A percentile compares a stretch with the other conserved stretches of the same genome.
Conservation (phyloP, 2,329 filamentous ascomycete genomes). For the Phyllosticta capitalensis region DNA sequence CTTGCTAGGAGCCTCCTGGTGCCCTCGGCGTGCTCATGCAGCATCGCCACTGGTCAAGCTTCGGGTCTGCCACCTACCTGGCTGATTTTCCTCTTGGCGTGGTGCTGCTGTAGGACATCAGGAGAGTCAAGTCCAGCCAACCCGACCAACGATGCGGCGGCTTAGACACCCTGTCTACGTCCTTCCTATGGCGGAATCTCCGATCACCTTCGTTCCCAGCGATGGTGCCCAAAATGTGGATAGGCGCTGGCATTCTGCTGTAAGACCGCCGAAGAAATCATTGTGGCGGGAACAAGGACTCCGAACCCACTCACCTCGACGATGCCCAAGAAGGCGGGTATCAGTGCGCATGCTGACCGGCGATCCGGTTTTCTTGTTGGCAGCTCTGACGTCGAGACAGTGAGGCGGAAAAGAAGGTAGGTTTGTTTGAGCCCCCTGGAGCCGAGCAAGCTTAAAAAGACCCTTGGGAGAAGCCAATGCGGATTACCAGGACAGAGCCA, state of each 20-base stretch:
- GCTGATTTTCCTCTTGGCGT: slow-evolving; percentile 4
- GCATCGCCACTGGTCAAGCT: neutral
- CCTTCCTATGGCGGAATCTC: slow-evolving; percentile 4
- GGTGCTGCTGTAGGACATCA: slow-evolving; percentile 7
- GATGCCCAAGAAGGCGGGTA: neutral
- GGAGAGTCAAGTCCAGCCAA: slow-evolving; percentile 1
- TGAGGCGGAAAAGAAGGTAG: neutral
- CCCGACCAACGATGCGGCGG: slow-evolving; percentile 4
- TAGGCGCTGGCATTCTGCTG: slow-evolving; percentile 6
- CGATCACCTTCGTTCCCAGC: slow-evolving; percentile 6
- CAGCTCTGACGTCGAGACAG: neutral
- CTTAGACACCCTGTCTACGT: neutral
- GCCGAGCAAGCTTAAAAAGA: slow-evolving; percentile 6
- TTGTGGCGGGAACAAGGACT: neutral
- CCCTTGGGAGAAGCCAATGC: neutral
- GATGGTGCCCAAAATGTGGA: slow-evolving; percentile 9
- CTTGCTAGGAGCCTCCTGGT: slow-evolving; percentile 4
- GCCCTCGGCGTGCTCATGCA: slow-evolving; percentile 1
- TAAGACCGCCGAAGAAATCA: slow-evolving; percentile 10
- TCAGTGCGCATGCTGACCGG: neutral
- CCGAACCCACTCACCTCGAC: neutral
- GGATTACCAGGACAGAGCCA: neutral
- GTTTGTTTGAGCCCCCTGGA: neutral
- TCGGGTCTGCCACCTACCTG: neutral
- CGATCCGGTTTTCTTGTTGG: neutral